phyloP scores from a whole-genome alignment of 2,329 filamentous ascomycete genomes.

The Microdochium trichocladiopsis region DNA sequence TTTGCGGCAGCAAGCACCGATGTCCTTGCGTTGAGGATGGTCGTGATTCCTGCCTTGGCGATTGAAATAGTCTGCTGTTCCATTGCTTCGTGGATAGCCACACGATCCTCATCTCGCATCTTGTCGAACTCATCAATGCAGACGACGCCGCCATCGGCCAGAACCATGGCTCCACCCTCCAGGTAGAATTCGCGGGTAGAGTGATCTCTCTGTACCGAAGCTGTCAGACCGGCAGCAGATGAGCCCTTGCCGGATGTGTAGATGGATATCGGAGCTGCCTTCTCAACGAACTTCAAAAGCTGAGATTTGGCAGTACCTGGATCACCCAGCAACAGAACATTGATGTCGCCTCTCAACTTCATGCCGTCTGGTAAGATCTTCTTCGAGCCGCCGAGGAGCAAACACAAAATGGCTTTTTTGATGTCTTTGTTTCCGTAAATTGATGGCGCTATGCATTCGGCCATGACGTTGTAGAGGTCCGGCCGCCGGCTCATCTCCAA shows the following conservation, averaged over 20 bases:
- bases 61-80: constrained; percentile 99
- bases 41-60: constrained; percentile 96
- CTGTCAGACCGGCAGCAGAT: constrained; percentile 93
- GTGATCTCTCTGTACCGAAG: constrained; percentile 89
- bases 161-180: constrained; percentile 96
- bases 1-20: constrained; percentile 95
- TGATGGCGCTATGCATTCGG: constrained; percentile 89
- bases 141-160: constrained; percentile 92
- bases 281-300: constrained; percentile 93
- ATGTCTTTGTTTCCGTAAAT: constrained; percentile 96
- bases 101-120: constrained; percentile 96
- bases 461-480: constrained; percentile 87
- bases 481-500: constrained; percentile 81
- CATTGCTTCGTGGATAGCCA: constrained; percentile 99
- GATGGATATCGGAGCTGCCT: constrained; percentile 91
- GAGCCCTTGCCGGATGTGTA: constrained; percentile 99
- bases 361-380: constrained; percentile 97
- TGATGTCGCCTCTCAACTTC: constrained; percentile 96
- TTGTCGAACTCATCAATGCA: constrained; percentile 99
- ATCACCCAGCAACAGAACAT: constrained; percentile 92
- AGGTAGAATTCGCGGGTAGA: constrained; percentile 94
- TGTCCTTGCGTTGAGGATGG: constrained; percentile 91
- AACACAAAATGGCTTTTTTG: constrained; percentile 93
- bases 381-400: constrained; percentile 91
- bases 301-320: constrained; percentile 98